These are phyloP conservation scores for Daldinia sp. DNA, from an alignment of 2,329 filamentous ascomycete genomes.

Conservation along the genomic window DNA sequence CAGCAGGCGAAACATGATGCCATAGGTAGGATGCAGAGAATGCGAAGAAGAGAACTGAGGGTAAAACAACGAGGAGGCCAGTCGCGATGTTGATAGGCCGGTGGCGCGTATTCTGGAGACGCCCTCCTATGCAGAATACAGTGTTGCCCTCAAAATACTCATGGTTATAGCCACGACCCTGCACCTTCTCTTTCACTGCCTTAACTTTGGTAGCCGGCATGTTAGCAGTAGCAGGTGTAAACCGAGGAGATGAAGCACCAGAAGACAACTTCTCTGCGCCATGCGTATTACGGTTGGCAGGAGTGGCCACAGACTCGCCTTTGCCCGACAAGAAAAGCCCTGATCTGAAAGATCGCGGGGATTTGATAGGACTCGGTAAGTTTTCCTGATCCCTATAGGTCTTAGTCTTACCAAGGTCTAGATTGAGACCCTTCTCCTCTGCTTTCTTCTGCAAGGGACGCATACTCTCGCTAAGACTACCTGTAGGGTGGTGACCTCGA, in stretches of 20 bases:
- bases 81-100: slow-evolving; percentile 91
- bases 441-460: slow-evolving; percentile 74
- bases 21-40: slow-evolving; percentile 89
- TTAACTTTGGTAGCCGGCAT: slow-evolving; percentile 44
- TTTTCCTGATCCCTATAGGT: slow-evolving; percentile 66
- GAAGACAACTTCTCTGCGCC: slow-evolving; percentile 89
- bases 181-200: slow-evolving; percentile 53
- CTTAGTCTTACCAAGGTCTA: slow-evolving; percentile 69
- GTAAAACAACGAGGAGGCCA: slow-evolving; percentile 81
- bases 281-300: slow-evolving; percentile 68
- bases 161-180: slow-evolving; percentile 76
- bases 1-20: slow-evolving; percentile 85
- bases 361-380: slow-evolving; percentile 72
- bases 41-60: slow-evolving; percentile 83
- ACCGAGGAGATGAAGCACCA: slow-evolving; percentile 77
- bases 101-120: slow-evolving; percentile 88
- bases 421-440: slow-evolving; percentile 61
- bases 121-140: slow-evolving; percentile 85
- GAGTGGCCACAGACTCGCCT: slow-evolving; percentile 62
- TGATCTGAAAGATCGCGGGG: slow-evolving; percentile 80
- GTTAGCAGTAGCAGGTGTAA: slow-evolving; percentile 54
- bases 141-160: slow-evolving; percentile 96
- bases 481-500: slow-evolving; percentile 64
- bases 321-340: slow-evolving; percentile 76
- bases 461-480: slow-evolving; percentile 81